Base-by-base conservation (phyloP, 2,329 filamentous ascomycete genomes). In the Parascedosporium putredinis region DNA sequence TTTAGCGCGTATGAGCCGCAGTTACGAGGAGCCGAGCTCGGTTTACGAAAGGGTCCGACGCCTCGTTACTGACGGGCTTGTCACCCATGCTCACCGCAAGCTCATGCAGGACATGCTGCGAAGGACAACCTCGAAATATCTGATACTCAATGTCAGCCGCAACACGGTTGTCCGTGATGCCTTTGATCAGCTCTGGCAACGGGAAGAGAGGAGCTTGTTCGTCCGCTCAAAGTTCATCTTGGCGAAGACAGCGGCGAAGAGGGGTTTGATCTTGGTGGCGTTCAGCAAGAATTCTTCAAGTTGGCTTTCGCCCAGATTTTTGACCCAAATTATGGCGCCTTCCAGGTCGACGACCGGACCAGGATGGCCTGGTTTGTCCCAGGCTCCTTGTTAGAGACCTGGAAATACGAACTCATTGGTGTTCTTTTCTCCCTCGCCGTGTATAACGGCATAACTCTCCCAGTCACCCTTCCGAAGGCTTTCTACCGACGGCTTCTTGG, bases 221-320 rank as follows among this genome's bases (percentile, higher is more conserved):
- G 88, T 23, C 93, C 93, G 1, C 68, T 98, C 29, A 95, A 95
- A 59, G 84, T 98, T 7, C 83, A 88, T 47, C 78, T 97, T 51
- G 89, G 89, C 3, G 84, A 88, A 60, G 83, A 88, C 29, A 74
- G 75, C 49, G 88, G 88, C 25, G 93, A 97, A 64, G 83, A 94
- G 62, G 93, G 93, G 0, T 80, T 94, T 29, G 93, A 98, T 63
- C 88, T 91, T 45, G 93, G 93, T 40, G 93, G 93, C 54, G 90
- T 98, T 1, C 91, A 96, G 58, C 90, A 95, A 62, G 93, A 98
- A 55, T 97, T 95, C 62, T 97, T 98, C 68, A 81, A 88, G 14
- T 68, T 96, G 24, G 81, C 87, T 16, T 82, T 96, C 57, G 79
- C 80, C 1, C 84, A 95, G 59, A 86, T 86, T 3, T 75, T 97